Conservation (phyloP, 2,329 filamentous ascomycete genomes). For the Arthrobotrys entomopaga region DNA sequence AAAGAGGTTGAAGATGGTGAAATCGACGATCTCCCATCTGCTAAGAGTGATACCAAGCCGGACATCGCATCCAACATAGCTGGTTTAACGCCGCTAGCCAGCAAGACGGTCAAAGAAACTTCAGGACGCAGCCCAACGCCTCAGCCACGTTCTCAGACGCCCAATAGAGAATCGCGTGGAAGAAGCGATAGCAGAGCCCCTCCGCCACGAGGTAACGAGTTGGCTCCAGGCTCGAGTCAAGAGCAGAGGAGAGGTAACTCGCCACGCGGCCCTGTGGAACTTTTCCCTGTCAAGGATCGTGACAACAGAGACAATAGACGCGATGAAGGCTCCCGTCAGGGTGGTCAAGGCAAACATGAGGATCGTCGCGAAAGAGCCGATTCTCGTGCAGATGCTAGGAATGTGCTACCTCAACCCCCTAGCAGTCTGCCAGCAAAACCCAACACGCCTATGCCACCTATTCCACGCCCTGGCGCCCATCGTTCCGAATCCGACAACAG, state of each 20-base stretch:
- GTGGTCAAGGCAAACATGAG: slow-evolving; percentile 33
- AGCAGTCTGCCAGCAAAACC: slow-evolving; percentile 52
- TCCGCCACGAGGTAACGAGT: slow-evolving; percentile 29
- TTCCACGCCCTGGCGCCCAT: slow-evolving; percentile 40
- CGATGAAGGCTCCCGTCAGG: slow-evolving; percentile 28
- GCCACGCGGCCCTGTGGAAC: slow-evolving; percentile 31
- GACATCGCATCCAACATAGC: slow-evolving; percentile 38
- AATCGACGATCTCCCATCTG: slow-evolving; percentile 57
- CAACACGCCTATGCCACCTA: slow-evolving; percentile 50
- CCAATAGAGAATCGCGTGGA: slow-evolving; percentile 39
- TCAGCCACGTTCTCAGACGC: slow-evolving; percentile 35
- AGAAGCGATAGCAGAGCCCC: slow-evolving; percentile 48
- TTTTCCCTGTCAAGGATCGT: slow-evolving; percentile 42
- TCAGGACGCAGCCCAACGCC: slow-evolving; percentile 44
- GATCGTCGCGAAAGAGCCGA: slow-evolving; percentile 51
- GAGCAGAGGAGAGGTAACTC: slow-evolving; percentile 44
- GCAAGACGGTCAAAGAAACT: slow-evolving; percentile 38
- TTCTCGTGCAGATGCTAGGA: slow-evolving; percentile 31
- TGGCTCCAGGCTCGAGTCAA: slow-evolving; percentile 30
- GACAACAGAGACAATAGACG: slow-evolving; percentile 25
- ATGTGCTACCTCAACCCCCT: slow-evolving; percentile 46
- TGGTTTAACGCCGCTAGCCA: slow-evolving; percentile 27
- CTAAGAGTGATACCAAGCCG: slow-evolving; percentile 34
- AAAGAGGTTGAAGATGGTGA: slow-evolving; percentile 59
- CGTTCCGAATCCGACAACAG: slow-evolving; percentile 42